Base-by-base conservation (phyloP, 108 stramenopile genomes). In the Cylindrotheca closterium region DNA sequence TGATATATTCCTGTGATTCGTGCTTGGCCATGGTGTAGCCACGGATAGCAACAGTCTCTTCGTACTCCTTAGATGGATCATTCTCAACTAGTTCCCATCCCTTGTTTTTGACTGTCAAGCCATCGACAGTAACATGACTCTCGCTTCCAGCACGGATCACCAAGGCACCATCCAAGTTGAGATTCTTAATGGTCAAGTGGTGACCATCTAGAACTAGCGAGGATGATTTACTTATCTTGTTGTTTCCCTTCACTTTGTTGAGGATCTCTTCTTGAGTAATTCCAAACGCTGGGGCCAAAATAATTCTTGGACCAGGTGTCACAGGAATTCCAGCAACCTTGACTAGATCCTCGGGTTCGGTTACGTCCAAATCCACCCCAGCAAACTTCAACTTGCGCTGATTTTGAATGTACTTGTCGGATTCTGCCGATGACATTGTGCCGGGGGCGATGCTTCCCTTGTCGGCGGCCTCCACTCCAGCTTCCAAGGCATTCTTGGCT, bases 401-500 rank as follows among this genome's bases (percentile, higher is more conserved):
- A 51, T 92, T 92, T 58, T 91, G 88, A 53, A 95, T 68, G 74
- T 95, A 95, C 65, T 83, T 85, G 66, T 94, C 89, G 0, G 88
- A 86, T 79, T 91, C 93, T 8, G 93, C 88, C 18, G 84, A 86
- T 25, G 89, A 89, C 88, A 91, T 87, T 33, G 93, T 94, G 7
- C 88, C 89, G 0, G 93, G 93, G 12, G 89, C 93, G 53, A 59
- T 83, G 45, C 77, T 83, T 23, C 96, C 95, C 24, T 79, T 81
- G 8, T 64, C 62, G 7, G 91, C 94, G 53, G 78, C 84, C 29
- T 86, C 94, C 24, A 89, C 77, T 0, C 94, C 97, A 30, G 96
- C 81, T 18, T 92, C 93, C 54, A 96, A 71, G 8, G 91, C 82
- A 72, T 98, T 98, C 87, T 98, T 98, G 30, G 97, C 97, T 1